Percentiles rank a stretch among this genome's conserved stretches.
These are phyloP conservation scores for Lactarius sp. DNA, from an alignment of 768 basidiomycete genomes.

Conservation along the genomic window DNA sequence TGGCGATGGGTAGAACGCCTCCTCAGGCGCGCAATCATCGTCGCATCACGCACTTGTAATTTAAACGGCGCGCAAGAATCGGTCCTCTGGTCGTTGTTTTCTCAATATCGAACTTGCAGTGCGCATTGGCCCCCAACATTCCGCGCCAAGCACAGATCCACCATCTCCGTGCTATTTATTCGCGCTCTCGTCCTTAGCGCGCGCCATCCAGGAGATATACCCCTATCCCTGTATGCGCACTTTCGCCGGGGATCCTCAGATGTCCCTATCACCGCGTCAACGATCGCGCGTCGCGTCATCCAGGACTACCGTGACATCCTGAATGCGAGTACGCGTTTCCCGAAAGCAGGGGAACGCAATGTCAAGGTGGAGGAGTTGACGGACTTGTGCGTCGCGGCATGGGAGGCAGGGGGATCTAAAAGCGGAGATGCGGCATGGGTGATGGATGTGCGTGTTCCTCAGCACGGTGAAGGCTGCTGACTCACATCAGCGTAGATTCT, in stretches of 20 bases:
- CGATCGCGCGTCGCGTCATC: constrained; percentile 67
- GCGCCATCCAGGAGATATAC: constrained; percentile 16
- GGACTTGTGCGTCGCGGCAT: constrained; percentile 72
- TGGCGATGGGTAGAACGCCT: constrained; percentile 83
- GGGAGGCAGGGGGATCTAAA: constrained; percentile 68
- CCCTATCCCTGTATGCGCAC: constrained; percentile 4
- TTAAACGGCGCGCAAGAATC: constrained; percentile 37
- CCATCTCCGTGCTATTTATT: constrained; percentile 64
- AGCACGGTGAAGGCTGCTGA: not conserved
- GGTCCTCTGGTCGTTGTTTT: constrained; percentile 59
- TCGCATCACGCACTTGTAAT: constrained; percentile 49
- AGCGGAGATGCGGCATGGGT: constrained; percentile 70
- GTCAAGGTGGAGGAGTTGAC: constrained; percentile 76
- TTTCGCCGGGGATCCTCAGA: constrained; percentile 23
- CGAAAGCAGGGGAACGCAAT: constrained; percentile 76
- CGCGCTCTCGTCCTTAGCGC: constrained; percentile 60
- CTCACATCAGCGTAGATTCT: constrained; percentile 49
- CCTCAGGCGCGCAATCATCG: constrained; percentile 72
- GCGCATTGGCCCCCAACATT: constrained; percentile 76
- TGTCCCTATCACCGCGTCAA: constrained; percentile 35
- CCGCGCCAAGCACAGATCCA: constrained; percentile 68
- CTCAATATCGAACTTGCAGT: constrained; percentile 56
- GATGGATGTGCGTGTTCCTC: constrained; percentile 57
- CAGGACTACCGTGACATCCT: constrained; percentile 69
- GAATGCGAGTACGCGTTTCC: constrained; percentile 66